Base-by-base conservation (phyloP, 2,329 filamentous ascomycete genomes). In the Pseudomassariella vexata region DNA sequence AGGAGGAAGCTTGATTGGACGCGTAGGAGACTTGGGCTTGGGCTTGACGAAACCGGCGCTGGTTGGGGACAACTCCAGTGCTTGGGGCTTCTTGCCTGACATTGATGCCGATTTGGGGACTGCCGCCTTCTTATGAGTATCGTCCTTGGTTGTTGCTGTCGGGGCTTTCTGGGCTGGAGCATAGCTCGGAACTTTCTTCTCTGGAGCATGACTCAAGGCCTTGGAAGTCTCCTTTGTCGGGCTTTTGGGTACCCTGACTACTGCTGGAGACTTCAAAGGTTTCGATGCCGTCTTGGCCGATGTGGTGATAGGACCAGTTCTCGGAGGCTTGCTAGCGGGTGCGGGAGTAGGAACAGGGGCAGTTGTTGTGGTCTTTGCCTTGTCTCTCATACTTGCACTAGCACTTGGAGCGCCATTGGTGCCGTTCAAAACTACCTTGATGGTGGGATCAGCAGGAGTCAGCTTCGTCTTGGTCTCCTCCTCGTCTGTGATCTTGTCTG, bases 11-110 rank as follows among this genome's bases (percentile, higher is more conserved):
- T 73, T 75, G 31, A 79, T 64, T 8, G 82, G 81, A 34, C 77
- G 74, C 2, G 83, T 87, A 3, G 79, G 79, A 9, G 82, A 85
- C 55, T 76, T 79, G 24, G 69, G 59, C 51, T 77, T 80, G 7
- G 76, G 73, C 48, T 79, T 80, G 18, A 66, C 59, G 38, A 71
- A 70, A 3, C 58, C 62, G 6, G 61, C 52, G 18, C 59, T 56
- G n/a, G 51, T 50, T 17, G 63, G 48, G 14, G 61, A 59, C 2
- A 55, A 42, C 28, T 66, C 65, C 20, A 66, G 45, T 3, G 65
- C 49, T 8, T 60, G 51, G 7, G 65, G 63, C 38, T 65, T 74
- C 46, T 66, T 69, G 17, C 42, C 44, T 11, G 56, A 39, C 16
- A 55, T 52, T 3, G 51, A 40, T 2, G 56, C 41, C 3, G 59